These are phyloP conservation scores for Trichophyton schoenleinii DNA, from an alignment of 2,329 filamentous ascomycete genomes.

Conservation along the genomic window DNA sequence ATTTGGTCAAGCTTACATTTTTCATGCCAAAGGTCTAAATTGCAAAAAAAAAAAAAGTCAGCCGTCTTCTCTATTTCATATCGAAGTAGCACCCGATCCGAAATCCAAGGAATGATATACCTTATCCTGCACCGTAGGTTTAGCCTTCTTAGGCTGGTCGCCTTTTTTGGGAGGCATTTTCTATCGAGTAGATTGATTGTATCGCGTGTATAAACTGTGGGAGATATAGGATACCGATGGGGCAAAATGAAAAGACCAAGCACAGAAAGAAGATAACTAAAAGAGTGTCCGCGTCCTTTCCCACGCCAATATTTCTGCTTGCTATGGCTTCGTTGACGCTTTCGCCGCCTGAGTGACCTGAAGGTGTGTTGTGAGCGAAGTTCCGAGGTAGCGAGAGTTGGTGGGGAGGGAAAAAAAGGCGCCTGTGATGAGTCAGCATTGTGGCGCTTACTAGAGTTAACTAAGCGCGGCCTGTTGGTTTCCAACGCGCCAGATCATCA, in stretches of 20 bases:
- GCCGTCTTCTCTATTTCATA: neutral
- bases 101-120: constrained; percentile 20
- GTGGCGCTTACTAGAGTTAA: neutral
- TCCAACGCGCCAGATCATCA: neutral
- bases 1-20: constrained; percentile 46
- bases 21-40: constrained; percentile 90
- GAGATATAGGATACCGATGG: neutral
- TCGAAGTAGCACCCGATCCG: neutral
- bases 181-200: neutral
- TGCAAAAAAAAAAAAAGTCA: neutral
- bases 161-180: constrained; percentile 39
- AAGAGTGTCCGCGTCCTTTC: neutral
- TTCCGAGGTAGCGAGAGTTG: constrained; percentile 1
- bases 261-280: neutral
- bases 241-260: neutral
- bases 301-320: neutral
- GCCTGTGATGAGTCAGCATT: neutral
- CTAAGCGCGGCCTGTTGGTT: neutral
- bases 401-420: neutral
- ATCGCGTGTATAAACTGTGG: neutral
- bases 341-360: neutral
- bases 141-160: constrained; percentile 37
- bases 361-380: constrained; percentile 2
- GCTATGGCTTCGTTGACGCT: neutral
- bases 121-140: constrained; percentile 64